Evolutionary conservation across 2,329 filamentous ascomycete genomes (phyloP).

Genomic region (Talaromyces sp.): DNA sequence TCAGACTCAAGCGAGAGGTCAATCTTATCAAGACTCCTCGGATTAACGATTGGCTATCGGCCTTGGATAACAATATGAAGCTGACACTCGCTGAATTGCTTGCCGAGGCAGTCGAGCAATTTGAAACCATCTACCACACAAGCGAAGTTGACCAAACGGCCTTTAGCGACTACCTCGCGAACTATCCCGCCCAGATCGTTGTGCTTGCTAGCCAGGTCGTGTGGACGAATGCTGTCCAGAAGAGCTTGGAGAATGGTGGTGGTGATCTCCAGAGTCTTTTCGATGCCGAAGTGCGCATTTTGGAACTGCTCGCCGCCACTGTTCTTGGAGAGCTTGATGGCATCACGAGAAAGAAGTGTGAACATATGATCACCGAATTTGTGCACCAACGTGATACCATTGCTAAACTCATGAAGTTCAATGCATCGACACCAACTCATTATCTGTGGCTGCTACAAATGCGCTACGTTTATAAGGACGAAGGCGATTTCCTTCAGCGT

Average conservation of each 20-base stretch:
- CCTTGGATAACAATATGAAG: constrained; percentile 92
- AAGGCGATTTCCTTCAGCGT: constrained; percentile 76
- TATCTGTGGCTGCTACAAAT: constrained; percentile 95
- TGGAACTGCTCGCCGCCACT: constrained; percentile 79
- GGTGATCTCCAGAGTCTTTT: constrained; percentile 66
- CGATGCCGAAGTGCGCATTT: constrained; percentile 76
- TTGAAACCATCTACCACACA: constrained; percentile 71
- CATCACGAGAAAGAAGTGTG: constrained; percentile 90
- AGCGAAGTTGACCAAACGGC: constrained; percentile 65
- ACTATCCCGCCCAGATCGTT: constrained; percentile 89
- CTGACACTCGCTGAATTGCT: constrained; percentile 85
- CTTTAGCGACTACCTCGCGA: constrained; percentile 74
- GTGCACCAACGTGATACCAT: constrained; percentile 96
- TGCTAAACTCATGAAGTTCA: constrained; percentile 73
- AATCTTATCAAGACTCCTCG: constrained; percentile 88
- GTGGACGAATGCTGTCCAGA: constrained; percentile 86
- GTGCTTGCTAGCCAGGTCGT: constrained; percentile 90
- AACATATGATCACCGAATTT: constrained; percentile 97
- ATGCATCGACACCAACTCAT: constrained; percentile 71
- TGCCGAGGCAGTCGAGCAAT: constrained; percentile 78
- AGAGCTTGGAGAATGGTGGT: constrained; percentile 69
- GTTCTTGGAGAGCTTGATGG: constrained; percentile 86
- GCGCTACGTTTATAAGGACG: constrained; percentile 84
- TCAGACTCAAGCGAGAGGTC: constrained; percentile 83
- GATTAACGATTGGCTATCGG: constrained; percentile 98